Percentiles rank a stretch among this genome's conserved stretches.
These are phyloP conservation scores for Oenanthe sinensis DNA, from an alignment of 129 eudicot species.

Conservation along the genomic window DNA sequence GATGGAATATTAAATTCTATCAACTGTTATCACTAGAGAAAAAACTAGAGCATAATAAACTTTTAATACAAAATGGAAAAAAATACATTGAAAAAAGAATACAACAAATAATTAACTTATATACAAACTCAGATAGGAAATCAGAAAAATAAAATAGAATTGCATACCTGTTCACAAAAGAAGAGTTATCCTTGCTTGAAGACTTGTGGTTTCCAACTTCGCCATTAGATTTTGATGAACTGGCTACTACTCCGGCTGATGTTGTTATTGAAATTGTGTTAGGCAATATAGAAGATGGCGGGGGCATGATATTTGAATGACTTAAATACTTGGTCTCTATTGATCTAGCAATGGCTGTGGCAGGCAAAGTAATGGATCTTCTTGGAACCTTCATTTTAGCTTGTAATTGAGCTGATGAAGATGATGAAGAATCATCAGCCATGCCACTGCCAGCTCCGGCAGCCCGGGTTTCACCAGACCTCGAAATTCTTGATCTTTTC, in stretches of 20 bases:
- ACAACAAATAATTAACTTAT: background rate
- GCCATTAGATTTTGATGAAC: slow-evolving; percentile 5
- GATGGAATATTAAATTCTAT: background rate
- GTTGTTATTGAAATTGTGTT: slow-evolving; percentile 7
- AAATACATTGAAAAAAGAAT: background rate
- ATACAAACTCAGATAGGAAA: background rate
- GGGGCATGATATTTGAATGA: slow-evolving; percentile 15
- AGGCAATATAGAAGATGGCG: slow-evolving; percentile 10
- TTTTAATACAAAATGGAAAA: background rate
- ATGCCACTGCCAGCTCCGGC: background rate
- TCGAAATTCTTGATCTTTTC: slow-evolving; percentile 24
- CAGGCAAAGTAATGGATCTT: slow-evolving; percentile 16
- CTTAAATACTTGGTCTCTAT: background rate
- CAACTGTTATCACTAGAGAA: background rate
- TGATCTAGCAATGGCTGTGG: background rate
- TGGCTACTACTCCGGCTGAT: background rate
- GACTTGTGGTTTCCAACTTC: background rate
- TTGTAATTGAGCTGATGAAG: slow-evolving; percentile 20
- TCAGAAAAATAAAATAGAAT: background rate
- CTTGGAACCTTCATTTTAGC: slow-evolving; percentile 15
- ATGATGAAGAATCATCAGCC: slow-evolving; percentile 19
- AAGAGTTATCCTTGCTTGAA: background rate
- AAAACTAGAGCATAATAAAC: background rate
- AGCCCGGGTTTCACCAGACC: slow-evolving; percentile 11
- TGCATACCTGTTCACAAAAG: slow-evolving; percentile 1